phyloP scores from a whole-genome alignment of 116 monocot genomes.

The Posidonia oceanica region DNA sequence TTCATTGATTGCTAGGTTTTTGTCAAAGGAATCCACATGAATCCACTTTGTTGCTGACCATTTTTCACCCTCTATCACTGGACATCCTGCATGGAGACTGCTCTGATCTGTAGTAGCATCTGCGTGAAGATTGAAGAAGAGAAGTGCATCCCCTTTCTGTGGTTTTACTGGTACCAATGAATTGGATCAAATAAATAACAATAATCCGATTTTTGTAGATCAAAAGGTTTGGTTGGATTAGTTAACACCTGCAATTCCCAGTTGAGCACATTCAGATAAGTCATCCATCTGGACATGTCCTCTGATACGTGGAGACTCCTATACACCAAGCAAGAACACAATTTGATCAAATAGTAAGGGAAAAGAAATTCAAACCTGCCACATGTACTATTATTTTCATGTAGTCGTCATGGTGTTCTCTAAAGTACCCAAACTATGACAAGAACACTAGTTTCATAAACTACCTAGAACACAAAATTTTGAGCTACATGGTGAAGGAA shows the following conservation, averaged over 20 bases:
- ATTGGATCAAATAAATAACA: background rate
- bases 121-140: slow-evolving; percentile 88
- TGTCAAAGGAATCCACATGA: slow-evolving; percentile 79
- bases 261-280: slow-evolving; percentile 74
- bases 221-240: background rate
- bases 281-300: slow-evolving; percentile 23
- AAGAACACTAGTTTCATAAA: too few species aligned
- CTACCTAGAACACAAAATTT: background rate
- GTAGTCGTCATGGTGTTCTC: too few species aligned
- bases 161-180: slow-evolving; percentile 66
- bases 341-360: background rate
- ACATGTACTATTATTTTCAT: too few species aligned
- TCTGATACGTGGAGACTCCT: slow-evolving; percentile 37
- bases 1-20: slow-evolving; percentile 14
- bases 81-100: slow-evolving; percentile 93
- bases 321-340: slow-evolving; percentile 1
- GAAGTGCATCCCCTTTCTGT: slow-evolving; percentile 73
- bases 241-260: slow-evolving; percentile 62
- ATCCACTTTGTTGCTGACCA: slow-evolving; percentile 99
- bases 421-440: too few species aligned
- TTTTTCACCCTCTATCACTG: slow-evolving; percentile 84
- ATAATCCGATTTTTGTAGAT: background rate
- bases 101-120: slow-evolving; percentile 53
- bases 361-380: background rate
- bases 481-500: background rate